Base-by-base conservation (phyloP, 2,329 filamentous ascomycete genomes). In the Aspergillus quadricinctus region DNA sequence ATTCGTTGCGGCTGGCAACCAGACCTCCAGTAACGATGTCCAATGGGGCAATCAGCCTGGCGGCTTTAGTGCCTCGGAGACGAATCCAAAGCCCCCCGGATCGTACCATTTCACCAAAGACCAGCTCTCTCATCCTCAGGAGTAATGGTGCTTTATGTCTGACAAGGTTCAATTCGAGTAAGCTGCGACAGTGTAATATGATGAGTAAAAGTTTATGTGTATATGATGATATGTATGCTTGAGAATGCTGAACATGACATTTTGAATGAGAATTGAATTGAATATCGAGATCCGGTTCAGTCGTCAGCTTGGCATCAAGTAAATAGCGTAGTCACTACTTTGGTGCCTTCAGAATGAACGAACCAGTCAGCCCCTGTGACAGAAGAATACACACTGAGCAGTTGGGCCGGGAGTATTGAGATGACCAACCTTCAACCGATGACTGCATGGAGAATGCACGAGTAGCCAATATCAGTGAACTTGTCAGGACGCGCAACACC, bases 121-220 rank as follows among this genome's bases (percentile, higher is more conserved):
- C 29, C n/a, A 56, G 23, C 14, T 58, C 31, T 35, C 29, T 48
- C 54, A 58, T 3, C 57, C 54, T 1, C 54, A 56, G 25, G 57
- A 58, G 40, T 56, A 48, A 17, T 48, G 46, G 2, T 48, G 21
- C 14, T 17, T 19, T 25, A 11, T 48, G 23, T n/a, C 23, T 25
- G 28, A 48, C 48, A 48, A 31, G 31, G 48, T 35, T 41, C 10
- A 45, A 37, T 14, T 37, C 31, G 6, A 37, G 31, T 37, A 37
- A 37, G 31, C 31, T 37, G 31, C 14, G 31, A 14, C 17, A 17
- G 14, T 37, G 31, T 37, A 37, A 37, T 14, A 37, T 17, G 31
- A 37, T 37, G 14, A 6, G 31, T 17, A 37, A 37, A 37, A 37
- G 31, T 37, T 17, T 7, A 37, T 3, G 7, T 7, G 31, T 37